Conservation (phyloP, 2,329 filamentous ascomycete genomes). For the Cercospora sesami region DNA sequence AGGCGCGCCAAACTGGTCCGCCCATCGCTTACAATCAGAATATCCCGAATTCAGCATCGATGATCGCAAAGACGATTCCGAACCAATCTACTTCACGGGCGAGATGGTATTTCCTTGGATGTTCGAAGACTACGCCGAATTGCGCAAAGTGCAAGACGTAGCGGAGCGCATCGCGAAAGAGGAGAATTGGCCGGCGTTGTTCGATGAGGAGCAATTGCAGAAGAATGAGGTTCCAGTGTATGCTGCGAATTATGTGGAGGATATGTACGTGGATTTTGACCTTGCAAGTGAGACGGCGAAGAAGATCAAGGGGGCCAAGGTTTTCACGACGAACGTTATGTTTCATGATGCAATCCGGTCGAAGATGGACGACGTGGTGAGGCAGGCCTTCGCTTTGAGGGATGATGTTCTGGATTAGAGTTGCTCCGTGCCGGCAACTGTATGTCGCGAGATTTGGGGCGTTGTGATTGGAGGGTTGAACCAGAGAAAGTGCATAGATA, state of each 20-base stretch:
- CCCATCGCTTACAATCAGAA: constrained; percentile 61
- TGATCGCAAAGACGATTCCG: constrained; percentile 38
- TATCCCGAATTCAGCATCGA: constrained; percentile 50
- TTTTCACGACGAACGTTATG: constrained; percentile 81
- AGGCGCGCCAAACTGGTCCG: constrained; percentile 71
- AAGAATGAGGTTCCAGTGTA: constrained; percentile 83
- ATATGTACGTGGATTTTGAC: constrained; percentile 88
- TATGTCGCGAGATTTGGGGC: neutral
- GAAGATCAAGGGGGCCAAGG: constrained; percentile 73
- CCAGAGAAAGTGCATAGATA: neutral
- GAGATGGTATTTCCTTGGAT: constrained; percentile 91
- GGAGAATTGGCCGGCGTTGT: constrained; percentile 72
- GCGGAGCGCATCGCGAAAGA: constrained; percentile 70
- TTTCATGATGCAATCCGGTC: constrained; percentile 81
- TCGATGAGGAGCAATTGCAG: constrained; percentile 70
- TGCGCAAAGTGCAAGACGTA: constrained; percentile 65
- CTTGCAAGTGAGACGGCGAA: constrained; percentile 71
- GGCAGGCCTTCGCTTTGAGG: constrained; percentile 71
- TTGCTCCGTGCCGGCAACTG: neutral
- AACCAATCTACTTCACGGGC: constrained; percentile 76
- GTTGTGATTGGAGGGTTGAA: neutral
- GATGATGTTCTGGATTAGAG: constrained; percentile 64
- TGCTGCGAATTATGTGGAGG: constrained; percentile 77
- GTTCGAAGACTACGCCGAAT: constrained; percentile 77
- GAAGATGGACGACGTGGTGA: constrained; percentile 73